A percentile compares a stretch with the other conserved stretches of the same genome.
Conservation (phyloP, 1,284 basidiomycete genomes). For the Apiotrichum akiyoshidainum region DNA sequence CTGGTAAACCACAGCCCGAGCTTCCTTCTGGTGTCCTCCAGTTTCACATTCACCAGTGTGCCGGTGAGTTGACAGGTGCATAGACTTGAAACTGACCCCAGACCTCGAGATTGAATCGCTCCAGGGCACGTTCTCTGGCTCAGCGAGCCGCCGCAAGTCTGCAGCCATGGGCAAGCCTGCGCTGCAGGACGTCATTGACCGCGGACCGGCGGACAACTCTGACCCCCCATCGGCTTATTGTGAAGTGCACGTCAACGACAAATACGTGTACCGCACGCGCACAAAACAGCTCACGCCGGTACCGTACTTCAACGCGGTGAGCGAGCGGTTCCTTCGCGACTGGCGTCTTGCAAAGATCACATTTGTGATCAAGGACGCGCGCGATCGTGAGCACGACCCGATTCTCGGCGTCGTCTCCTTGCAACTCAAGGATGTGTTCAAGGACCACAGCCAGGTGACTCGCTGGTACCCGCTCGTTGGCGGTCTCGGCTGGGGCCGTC, state of each 20-base stretch:
- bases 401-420: constrained; percentile 43
- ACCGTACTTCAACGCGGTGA: constrained; percentile 54
- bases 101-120: constrained; percentile 45
- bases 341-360: constrained; percentile 51
- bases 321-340: constrained; percentile 53
- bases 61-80: constrained; percentile 22
- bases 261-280: constrained; percentile 50
- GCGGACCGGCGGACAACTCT: constrained; percentile 41
- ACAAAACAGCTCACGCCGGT: constrained; percentile 51
- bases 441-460: constrained; percentile 36
- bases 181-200: constrained; percentile 40
- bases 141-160: constrained; percentile 22
- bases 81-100: not conserved
- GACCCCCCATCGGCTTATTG: constrained; percentile 50
- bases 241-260: constrained; percentile 54
- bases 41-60: constrained; percentile 50
- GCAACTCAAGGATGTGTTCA: constrained; percentile 34
- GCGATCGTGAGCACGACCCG: constrained; percentile 50
- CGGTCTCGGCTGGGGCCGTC: constrained; percentile 47
- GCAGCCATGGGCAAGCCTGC: constrained; percentile 44
- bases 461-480: constrained; percentile 47
- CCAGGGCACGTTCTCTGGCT: constrained; percentile 39
- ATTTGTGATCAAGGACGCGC: constrained; percentile 51
- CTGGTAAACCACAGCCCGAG: constrained; percentile 35
- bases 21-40: constrained; percentile 42